These are phyloP conservation scores for Pseudogymnoascus sp. DNA, from an alignment of 2,329 filamentous ascomycete species.

Conservation along the genomic window DNA sequence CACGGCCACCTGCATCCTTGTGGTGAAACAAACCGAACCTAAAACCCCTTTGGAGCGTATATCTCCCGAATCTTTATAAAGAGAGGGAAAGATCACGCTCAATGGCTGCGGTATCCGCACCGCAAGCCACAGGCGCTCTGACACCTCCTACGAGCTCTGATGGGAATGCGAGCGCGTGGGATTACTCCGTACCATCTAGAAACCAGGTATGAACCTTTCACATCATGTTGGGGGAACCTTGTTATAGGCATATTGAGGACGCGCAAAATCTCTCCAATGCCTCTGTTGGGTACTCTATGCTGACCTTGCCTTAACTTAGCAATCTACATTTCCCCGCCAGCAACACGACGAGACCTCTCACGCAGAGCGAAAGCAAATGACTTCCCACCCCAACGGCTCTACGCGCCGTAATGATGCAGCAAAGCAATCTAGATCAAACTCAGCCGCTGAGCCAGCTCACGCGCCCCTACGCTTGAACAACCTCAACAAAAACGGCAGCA, in stretches of 20 bases:
- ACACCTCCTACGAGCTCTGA: slow-evolving; percentile 27
- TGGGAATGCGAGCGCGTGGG: slow-evolving; percentile 23
- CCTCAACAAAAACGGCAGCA: slow-evolving; percentile 32
- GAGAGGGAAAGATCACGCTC: slow-evolving; percentile 3
- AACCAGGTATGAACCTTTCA: slow-evolving; percentile 20
- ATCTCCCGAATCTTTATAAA: slow-evolving; percentile 1
- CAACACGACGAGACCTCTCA: not conserved
- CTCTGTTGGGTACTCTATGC: not conserved
- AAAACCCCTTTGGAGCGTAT: slow-evolving; percentile 1
- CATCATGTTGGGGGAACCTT: not conserved
- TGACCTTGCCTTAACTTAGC: not conserved
- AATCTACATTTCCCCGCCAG: not conserved
- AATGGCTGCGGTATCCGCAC: slow-evolving; percentile 30
- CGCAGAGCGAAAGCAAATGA: slow-evolving; percentile 1
- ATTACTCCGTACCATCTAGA: slow-evolving; percentile 23
- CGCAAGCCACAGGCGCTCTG: slow-evolving; percentile 25
- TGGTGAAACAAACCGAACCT: slow-evolving; percentile 6
- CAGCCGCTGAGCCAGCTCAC: slow-evolving; percentile 23
- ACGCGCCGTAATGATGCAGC: not conserved
- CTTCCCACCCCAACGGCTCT: slow-evolving; percentile 6
- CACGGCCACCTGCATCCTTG: slow-evolving; percentile 4
- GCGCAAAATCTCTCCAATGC: not conserved
- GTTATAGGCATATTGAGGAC: not conserved
- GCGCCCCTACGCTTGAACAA: slow-evolving; percentile 29
- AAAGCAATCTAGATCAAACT: slow-evolving; percentile 9